Evolutionary conservation across 352 stramenopile genomes (phyloP).

Genomic region (Pythium dissotocum): DNA sequence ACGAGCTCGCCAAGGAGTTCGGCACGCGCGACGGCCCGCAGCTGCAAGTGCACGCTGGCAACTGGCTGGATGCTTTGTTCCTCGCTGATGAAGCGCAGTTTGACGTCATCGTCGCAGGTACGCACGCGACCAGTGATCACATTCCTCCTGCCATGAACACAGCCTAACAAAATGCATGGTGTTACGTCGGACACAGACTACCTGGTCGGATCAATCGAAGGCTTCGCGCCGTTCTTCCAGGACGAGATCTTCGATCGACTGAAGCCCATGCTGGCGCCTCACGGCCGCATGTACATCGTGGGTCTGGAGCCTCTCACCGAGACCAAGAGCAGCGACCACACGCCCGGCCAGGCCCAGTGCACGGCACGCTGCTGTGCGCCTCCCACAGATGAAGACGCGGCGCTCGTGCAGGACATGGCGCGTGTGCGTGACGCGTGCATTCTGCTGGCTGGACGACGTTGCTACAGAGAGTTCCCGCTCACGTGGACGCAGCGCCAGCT

Average conservation of each 20-base stretch:
- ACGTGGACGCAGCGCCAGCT: conserved; percentile 72
- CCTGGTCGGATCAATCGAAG: conserved; percentile 85
- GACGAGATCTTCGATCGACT: conserved; percentile 78
- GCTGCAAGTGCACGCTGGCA: conserved; percentile 48
- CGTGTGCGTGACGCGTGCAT: conserved; percentile 77
- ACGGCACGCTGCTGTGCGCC: conserved; percentile 24
- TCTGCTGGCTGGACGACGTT: conserved; percentile 62
- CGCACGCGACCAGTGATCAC: background rate
- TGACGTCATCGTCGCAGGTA: conserved; percentile 52
- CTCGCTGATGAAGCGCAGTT: conserved; percentile 38
- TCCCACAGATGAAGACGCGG: conserved; percentile 17
- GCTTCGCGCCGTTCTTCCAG: conserved; percentile 84
- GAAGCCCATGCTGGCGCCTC: conserved; percentile 46
- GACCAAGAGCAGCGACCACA: conserved; percentile 11
- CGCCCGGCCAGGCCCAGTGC: conserved; percentile 14
- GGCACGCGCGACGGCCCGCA: background rate
- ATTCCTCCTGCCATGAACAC: background rate
- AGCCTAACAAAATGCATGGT: background rate
- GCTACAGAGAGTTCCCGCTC: conserved; percentile 81
- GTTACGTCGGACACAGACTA: conserved; percentile 49
- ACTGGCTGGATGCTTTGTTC: conserved; percentile 53
- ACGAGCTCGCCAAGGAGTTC: conserved; percentile 33
- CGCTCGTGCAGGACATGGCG: conserved; percentile 47
- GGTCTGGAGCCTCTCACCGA: conserved; percentile 71
- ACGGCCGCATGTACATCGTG: conserved; percentile 73